phyloP scores from a whole-genome alignment of 768 basidiomycete genomes.

The Suillus subalutaceus region DNA sequence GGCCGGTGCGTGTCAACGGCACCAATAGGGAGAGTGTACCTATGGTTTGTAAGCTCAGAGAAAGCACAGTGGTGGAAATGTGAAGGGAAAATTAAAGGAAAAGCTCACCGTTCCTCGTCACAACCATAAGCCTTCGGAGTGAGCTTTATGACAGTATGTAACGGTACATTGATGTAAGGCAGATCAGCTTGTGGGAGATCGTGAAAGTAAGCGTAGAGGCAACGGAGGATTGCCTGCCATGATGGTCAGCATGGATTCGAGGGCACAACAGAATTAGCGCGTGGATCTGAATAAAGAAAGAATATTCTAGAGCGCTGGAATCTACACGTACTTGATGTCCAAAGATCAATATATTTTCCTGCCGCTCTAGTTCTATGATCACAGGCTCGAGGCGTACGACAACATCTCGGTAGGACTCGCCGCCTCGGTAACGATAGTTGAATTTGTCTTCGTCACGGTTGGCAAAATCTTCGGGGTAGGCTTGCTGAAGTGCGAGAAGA shows the following conservation, averaged over 20 bases:
- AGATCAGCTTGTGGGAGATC: constrained; percentile 89
- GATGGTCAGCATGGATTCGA: constrained; percentile 8
- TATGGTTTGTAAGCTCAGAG: constrained; percentile 30
- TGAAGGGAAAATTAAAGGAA: neutral
- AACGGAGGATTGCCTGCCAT: constrained; percentile 39
- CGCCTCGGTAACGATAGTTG: constrained; percentile 96
- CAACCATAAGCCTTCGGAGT: constrained; percentile 99
- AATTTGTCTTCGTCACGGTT: constrained; percentile 99
- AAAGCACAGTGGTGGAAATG: neutral
- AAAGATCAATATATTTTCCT: constrained; percentile 95
- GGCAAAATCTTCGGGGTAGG: constrained; percentile 97
- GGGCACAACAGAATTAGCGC: neutral
- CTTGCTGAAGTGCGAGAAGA: constrained; percentile 53
- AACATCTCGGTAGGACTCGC: constrained; percentile 98
- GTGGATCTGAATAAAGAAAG: neutral
- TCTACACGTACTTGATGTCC: constrained; percentile 76
- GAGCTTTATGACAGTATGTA: constrained; percentile 97
- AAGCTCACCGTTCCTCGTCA: constrained; percentile 83
- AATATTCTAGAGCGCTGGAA: constrained; percentile 3
- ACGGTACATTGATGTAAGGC: constrained; percentile 96
- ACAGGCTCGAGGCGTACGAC: constrained; percentile 94
- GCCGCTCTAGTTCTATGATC: constrained; percentile 98
- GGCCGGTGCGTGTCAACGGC: constrained; percentile 95
- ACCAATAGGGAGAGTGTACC: constrained; percentile 86
- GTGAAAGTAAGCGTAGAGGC: constrained; percentile 96